Evolutionary conservation across 352 stramenopile genomes (phyloP).

Genomic region (Phytophthora chlamydospora): DNA sequence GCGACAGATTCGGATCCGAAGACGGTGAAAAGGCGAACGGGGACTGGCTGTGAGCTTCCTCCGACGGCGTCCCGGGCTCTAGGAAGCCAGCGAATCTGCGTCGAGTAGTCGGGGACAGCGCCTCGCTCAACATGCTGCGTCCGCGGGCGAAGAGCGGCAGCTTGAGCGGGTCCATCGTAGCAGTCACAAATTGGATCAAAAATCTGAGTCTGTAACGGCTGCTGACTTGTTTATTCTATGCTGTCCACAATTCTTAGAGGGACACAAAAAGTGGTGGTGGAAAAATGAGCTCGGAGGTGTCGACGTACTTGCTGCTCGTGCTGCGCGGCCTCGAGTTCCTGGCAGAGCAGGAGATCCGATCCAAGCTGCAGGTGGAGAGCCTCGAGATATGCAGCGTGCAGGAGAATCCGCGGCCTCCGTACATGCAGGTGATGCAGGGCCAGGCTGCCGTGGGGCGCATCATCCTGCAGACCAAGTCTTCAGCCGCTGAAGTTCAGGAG

Average conservation of each 20-base stretch:
- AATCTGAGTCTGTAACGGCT: constrained; percentile 22
- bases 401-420: constrained; percentile 51
- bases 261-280: constrained; percentile 15
- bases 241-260: constrained; percentile 10
- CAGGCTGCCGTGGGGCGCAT: constrained; percentile 74
- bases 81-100: constrained; percentile 60
- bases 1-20: constrained; percentile 11
- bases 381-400: constrained; percentile 73
- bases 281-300: constrained; percentile 20
- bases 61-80: constrained; percentile 15
- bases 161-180: constrained; percentile 27
- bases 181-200: constrained; percentile 11
- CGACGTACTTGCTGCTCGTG: constrained; percentile 76
- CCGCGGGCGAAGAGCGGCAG: constrained; percentile 40
- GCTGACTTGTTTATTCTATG: constrained; percentile 30
- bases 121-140: constrained; percentile 58
- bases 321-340: constrained; percentile 79
- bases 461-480: constrained; percentile 63
- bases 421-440: constrained; percentile 76
- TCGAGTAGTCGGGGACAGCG: constrained; percentile 58
- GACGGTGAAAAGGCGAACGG: constrained; percentile 23
- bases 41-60: constrained; percentile 8
- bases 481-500: constrained; percentile 50
- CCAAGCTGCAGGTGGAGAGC: constrained; percentile 68
- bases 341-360: constrained; percentile 68